Evolutionary conservation across 805 yeast species (phyloP).

Genomic region (Saturnispora hagleri): DNA sequence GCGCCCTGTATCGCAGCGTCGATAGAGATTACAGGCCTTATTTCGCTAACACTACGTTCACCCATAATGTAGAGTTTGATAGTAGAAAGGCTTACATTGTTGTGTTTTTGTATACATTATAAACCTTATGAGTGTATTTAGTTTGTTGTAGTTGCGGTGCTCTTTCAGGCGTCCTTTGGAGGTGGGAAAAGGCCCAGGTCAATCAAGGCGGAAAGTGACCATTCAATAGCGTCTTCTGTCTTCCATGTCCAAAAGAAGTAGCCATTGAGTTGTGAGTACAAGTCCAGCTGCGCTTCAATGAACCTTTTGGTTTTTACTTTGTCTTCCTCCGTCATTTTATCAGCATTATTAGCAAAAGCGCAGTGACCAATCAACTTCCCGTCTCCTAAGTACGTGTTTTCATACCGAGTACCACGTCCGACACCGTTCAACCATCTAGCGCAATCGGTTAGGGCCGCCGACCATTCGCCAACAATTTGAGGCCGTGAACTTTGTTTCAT

Average conservation of each 20-base stretch:
- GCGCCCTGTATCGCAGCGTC: not conserved
- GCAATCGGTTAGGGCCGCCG: constrained; percentile 90
- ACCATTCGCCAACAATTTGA: constrained; percentile 71
- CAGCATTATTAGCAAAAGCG: constrained; percentile 28
- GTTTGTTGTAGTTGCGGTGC: not conserved
- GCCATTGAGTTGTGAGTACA: constrained; percentile 39
- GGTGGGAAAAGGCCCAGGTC: constrained; percentile 48
- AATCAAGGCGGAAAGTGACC: constrained; percentile 52
- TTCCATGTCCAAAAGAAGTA: constrained; percentile 69
- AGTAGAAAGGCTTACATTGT: constrained; percentile 29
- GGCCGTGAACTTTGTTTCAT: constrained; percentile 31
- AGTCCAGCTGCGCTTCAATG: constrained; percentile 53
- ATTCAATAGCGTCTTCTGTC: constrained; percentile 56
- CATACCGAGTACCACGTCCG: constrained; percentile 72
- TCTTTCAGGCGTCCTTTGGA: constrained; percentile 51
- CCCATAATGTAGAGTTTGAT: constrained; percentile 30
- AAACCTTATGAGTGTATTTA: not conserved
- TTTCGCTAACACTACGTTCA: constrained; percentile 32
- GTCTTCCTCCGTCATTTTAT: constrained; percentile 35
- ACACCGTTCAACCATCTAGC: constrained; percentile 85
- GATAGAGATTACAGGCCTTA: constrained; percentile 18
- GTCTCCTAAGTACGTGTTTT: constrained; percentile 41
- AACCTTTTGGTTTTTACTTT: constrained; percentile 40
- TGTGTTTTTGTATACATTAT: not conserved
- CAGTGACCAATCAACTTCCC: constrained; percentile 44